Evolutionary conservation across 164 flowering plant species (phyloP), one percentile per base, ranked within the genome.

Genomic region (Saururus chinensis): DNA sequence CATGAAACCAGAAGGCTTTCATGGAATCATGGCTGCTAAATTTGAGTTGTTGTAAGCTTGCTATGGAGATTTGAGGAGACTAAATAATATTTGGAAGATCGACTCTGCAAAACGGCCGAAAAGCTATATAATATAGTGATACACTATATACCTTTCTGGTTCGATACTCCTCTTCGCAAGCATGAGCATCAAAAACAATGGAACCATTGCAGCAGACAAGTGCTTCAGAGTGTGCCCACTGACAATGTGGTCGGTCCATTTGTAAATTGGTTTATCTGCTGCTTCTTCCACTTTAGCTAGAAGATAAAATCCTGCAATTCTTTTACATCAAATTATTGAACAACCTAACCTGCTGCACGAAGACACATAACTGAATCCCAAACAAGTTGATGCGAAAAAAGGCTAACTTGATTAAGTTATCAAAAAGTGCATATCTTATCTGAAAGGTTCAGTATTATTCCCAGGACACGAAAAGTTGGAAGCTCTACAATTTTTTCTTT

Each of bases 171-270:
- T 85, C 79, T 88, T 93, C 22, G 88, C 89, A 78, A 93, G 90
- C 99, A 93, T 93, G 37, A 93, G 86, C 19, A 81, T 78, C 76
- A 93, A 68, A 76, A 90, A 93, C 48, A 90, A 79, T 25, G 99
- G 99, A 68, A 93, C 97, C 95, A 90, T 81, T 51, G 98, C 97
- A 64, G 98, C 98, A 71, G 77, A 88, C 64, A 93, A 71, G 75
- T 93, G 98, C 81, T 93, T 93, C 23, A 93, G 80, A 14, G 98
- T 88, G 71, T 93, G 98, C 51, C 98, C 98, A 68, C 98, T 93
- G 49, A 90, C 83, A 73, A 85, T 68, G 64, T 85, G 85, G 71
- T 82, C 75, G 41, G 99, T 90, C 87, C 86, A 84, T 22, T 62
- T 65, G 61, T 88, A 93, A 10, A 93, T 87, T 30, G 68, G 59